Percentiles rank a stretch among this genome's conserved stretches.
These are phyloP conservation scores for Klebsormidium nitens DNA, from an alignment of 139 green algal species.

Conservation along the genomic window DNA sequence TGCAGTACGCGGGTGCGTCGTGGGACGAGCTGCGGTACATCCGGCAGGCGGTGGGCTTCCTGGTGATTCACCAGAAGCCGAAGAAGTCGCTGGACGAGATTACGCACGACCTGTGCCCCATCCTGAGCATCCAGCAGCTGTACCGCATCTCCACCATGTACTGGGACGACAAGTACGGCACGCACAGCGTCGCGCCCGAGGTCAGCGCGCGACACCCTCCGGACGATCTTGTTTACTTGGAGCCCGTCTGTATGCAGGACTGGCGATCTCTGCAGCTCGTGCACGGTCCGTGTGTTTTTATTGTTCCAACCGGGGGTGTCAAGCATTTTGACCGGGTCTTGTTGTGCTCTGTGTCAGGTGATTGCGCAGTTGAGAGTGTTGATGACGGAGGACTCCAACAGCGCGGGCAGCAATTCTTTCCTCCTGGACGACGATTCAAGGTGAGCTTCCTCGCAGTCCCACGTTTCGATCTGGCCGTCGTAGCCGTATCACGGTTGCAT, in stretches of 20 bases:
- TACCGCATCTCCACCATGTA: slow-evolving; percentile 99
- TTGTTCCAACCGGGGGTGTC: no score
- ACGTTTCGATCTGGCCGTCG: no score
- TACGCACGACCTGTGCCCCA: slow-evolving; percentile 88
- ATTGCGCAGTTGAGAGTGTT: slow-evolving; percentile 74
- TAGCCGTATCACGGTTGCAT: no score
- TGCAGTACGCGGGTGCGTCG: slow-evolving; percentile 65
- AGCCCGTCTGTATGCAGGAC: no score
- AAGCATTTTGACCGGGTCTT: no score
- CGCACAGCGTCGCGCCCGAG: slow-evolving; percentile 79
- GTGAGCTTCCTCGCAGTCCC: no score
- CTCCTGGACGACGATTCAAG: slow-evolving; percentile 94
- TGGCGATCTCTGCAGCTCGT: no score
- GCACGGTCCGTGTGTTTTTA: no score
- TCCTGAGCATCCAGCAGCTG: slow-evolving; percentile 91
- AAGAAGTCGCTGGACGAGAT: slow-evolving; percentile 96
- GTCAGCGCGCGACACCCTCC: no score
- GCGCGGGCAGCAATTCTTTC: slow-evolving; percentile 76
- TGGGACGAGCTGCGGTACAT: slow-evolving; percentile 95
- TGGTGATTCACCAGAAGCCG: slow-evolving; percentile 93
- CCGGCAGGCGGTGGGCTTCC: slow-evolving; percentile 90
- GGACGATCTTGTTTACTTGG: no score
- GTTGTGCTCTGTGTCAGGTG: no score
- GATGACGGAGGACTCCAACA: slow-evolving; percentile 79
- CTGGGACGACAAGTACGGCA: slow-evolving; percentile 85